These are phyloP conservation scores for Thielaviopsis populi DNA, from an alignment of 2,329 filamentous ascomycete species.

Conservation along the genomic window DNA sequence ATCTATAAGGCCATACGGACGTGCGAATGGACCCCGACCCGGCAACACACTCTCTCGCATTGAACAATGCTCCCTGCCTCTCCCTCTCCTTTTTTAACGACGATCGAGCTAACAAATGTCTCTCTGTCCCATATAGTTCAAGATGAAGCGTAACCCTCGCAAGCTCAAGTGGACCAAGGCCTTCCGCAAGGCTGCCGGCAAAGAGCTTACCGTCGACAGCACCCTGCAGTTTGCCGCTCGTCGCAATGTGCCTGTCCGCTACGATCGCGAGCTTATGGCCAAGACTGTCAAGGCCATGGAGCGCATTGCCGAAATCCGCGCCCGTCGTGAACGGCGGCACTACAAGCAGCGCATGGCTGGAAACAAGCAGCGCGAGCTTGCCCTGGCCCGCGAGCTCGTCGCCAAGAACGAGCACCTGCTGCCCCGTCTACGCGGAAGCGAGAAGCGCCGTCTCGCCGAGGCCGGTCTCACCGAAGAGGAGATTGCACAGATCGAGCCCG, in stretches of 20 bases:
- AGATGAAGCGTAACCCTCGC: conserved; percentile 95
- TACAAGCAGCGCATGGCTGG: conserved; percentile 89
- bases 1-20: neutral
- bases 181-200: conserved; percentile 66
- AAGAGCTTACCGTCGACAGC: conserved; percentile 81
- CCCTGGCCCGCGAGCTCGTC: conserved; percentile 72
- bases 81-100: neutral
- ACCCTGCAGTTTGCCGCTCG: conserved; percentile 84
- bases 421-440: conserved; percentile 51
- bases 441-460: conserved; percentile 44
- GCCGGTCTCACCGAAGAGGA: conserved; percentile 36
- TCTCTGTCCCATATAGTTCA: conserved; percentile 42
- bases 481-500: conserved; percentile 31
- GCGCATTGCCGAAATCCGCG: conserved; percentile 71
- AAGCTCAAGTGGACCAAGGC: conserved; percentile 97
- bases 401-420: conserved; percentile 86
- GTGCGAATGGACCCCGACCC: neutral
- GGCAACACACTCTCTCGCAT: neutral
- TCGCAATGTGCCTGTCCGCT: conserved; percentile 87
- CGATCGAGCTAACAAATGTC: too few relatives aligned
- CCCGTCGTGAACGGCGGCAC: conserved; percentile 73
- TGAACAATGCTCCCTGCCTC: neutral
- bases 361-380: conserved; percentile 69
- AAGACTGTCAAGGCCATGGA: conserved; percentile 88
- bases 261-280: conserved; percentile 80